Conservation (phyloP, 225 moss, liverwort and hornwort genomes). For the Climacium dendroides region DNA sequence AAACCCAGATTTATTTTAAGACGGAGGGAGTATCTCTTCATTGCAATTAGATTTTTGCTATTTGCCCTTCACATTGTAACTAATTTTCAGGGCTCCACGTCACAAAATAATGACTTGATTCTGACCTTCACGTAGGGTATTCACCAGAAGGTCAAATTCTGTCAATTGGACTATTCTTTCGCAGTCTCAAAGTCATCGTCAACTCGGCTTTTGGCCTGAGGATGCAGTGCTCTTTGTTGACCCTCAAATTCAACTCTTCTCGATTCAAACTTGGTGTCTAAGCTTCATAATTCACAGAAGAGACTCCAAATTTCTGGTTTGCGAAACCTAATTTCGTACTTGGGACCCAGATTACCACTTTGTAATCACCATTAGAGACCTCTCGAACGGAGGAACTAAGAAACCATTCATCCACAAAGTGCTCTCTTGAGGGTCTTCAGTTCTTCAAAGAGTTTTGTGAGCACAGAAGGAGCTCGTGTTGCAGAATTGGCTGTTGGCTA, state of each 20-base stretch:
- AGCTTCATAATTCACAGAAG: neutral
- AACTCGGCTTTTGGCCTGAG: neutral
- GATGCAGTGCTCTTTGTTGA: constrained; percentile 10
- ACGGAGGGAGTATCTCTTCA: no score
- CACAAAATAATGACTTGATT: no score
- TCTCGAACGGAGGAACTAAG: neutral
- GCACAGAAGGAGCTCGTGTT: neutral
- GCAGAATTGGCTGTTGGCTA: constrained; percentile 3
- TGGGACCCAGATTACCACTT: neutral
- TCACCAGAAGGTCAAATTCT: neutral
- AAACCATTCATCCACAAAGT: neutral
- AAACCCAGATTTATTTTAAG: no score
- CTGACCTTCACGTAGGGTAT: no score
- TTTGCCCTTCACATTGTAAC: no score
- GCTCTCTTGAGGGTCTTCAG: neutral
- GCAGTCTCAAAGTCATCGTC: neutral
- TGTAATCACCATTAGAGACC: neutral
- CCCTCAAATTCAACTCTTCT: neutral
- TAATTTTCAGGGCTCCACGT: no score
- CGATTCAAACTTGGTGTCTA: neutral
- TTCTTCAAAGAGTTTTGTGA: neutral
- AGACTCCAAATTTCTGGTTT: neutral
- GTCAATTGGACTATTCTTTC: neutral
- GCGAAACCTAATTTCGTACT: neutral
- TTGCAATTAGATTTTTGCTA: neutral